phyloP scores from a whole-genome alignment of 2,329 filamentous ascomycete genomes.

The Aspergillus fumigatus region DNA sequence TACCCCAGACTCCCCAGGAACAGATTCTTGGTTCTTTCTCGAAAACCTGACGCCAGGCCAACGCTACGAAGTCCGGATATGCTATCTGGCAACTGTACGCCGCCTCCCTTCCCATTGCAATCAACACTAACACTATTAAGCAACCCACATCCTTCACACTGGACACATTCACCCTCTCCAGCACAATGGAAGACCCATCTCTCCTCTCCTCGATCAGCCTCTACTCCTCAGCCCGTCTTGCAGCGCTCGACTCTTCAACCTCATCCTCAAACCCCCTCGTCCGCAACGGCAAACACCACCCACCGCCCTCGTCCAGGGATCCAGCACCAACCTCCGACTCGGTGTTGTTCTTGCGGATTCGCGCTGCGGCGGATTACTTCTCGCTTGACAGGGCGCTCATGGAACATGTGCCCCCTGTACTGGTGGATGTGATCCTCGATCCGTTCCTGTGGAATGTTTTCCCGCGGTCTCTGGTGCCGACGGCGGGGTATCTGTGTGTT shows the following conservation, averaged over 20 bases:
- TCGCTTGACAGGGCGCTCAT: conserved; percentile 71
- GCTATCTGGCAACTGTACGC: conserved; percentile 89
- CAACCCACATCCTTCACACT: conserved; percentile 81
- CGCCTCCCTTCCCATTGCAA: not conserved
- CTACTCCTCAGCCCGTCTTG: conserved; percentile 54
- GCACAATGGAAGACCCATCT: conserved; percentile 58
- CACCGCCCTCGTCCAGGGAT: conserved; percentile 6
- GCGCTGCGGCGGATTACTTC: conserved; percentile 79
- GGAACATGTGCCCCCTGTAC: conserved; percentile 66
- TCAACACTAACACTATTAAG: conserved; percentile 42
- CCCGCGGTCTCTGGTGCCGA: conserved; percentile 71
- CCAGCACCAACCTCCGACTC: conserved; percentile 39
- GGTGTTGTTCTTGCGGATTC: conserved; percentile 67
- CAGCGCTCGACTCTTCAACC: conserved; percentile 4
- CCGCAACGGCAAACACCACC: conserved; percentile 6
- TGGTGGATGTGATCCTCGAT: conserved; percentile 79
- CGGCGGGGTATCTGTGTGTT: conserved; percentile 61
- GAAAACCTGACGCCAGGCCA: conserved; percentile 64
- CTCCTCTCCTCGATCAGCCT: conserved; percentile 62
- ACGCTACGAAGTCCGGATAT: conserved; percentile 86
- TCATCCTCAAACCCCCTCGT: conserved; percentile 10
- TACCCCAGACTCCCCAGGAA: conserved; percentile 50
- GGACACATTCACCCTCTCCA: conserved; percentile 57
- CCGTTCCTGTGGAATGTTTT: conserved; percentile 76
- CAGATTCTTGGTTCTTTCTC: conserved; percentile 74